Evolutionary conservation across 2,329 filamentous ascomycete species (phyloP).

Genomic region (Cordyceps fumosorosea): DNA sequence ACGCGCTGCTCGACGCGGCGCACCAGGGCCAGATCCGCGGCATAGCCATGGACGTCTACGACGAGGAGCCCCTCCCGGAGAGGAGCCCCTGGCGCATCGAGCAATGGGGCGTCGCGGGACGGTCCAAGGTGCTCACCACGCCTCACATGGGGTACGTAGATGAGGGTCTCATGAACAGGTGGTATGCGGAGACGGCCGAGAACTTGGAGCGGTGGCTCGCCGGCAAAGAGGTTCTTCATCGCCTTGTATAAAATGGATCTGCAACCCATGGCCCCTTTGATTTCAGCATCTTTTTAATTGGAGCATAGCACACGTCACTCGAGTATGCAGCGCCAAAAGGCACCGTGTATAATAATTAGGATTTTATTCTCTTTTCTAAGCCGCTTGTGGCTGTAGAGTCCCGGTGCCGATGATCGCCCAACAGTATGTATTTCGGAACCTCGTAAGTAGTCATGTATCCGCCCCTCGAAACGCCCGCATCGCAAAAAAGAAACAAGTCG

Average conservation of each 20-base stretch:
- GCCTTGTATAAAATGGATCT: not conserved
- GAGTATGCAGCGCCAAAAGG: not conserved
- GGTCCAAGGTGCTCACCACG: constrained; percentile 55
- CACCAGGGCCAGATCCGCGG: constrained; percentile 55
- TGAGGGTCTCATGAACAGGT: constrained; percentile 53
- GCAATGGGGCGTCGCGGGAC: constrained; percentile 54
- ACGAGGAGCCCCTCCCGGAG: constrained; percentile 59
- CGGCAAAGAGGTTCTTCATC: constrained; percentile 17
- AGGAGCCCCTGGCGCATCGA: constrained; percentile 62
- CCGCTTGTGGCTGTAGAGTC: not conserved
- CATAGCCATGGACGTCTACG: constrained; percentile 68
- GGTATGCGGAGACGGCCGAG: constrained; percentile 61
- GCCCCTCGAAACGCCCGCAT: constrained; percentile 9
- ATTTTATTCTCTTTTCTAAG: not conserved
- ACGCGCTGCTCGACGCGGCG: constrained; percentile 53
- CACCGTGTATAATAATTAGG: not conserved
- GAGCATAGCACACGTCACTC: not conserved
- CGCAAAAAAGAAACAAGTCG: constrained; percentile 1
- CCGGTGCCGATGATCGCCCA: not conserved
- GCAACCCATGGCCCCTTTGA: not conserved
- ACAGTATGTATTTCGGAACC: constrained; percentile 10
- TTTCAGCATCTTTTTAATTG: not conserved
- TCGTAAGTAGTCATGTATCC: constrained; percentile 12
- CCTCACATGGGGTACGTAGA: constrained; percentile 73
- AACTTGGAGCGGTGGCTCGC: constrained; percentile 50